Evolutionary conservation across 2,329 filamentous ascomycete genomes (phyloP), one percentile per base, ranked within the genome.

Genomic region (Berkeleyomyces rouxiae): DNA sequence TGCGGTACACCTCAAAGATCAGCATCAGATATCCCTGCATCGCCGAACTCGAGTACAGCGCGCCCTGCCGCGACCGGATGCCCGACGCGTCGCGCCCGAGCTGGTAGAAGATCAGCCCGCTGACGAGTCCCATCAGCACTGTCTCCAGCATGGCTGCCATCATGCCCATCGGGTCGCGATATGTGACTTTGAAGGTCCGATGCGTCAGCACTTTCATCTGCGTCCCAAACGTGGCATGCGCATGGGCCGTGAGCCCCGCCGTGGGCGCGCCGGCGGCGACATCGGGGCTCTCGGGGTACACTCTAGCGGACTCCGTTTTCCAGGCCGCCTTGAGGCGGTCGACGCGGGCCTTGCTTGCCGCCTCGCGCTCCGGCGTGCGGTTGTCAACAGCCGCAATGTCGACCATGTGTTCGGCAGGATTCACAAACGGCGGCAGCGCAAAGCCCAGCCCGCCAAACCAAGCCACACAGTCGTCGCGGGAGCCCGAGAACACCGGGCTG

Each of bases 121-220:
- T 83, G 36, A 89, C 81, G 2, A 90, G 73, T 0, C 82, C 83
- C 84, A 91, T 89, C 0, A 80, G 74, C 5, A 87, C 74, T 0
- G 86, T 85, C 70, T 90, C 86, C 2, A 87, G 69, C 2, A 90
- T 74, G 62, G 84, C 85, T 0, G 86, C 85, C 11, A 81, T 76
- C 77, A 90, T 84, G 2, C 87, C 87, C 73, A 90, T 82, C 0
- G 87, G 86, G 68, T 92, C 87, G n/a, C 87, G 79, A 63, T 85
- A 82, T 0, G 87, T 90, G 1, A 85, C 84, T 59, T 83, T 83
- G 68, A 88, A 79, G 0, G 85, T 88, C 10, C 87, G 79, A 37
- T 81, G 76, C 0, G 86, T 89, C 23, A 90, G 72, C 1, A 90
- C 85, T 2, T 72, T 72, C 4, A 85, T 73, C 68, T 90, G 86